Conservation (phyloP, 345 rosid genomes). For the Eucalyptus dawsonii region DNA sequence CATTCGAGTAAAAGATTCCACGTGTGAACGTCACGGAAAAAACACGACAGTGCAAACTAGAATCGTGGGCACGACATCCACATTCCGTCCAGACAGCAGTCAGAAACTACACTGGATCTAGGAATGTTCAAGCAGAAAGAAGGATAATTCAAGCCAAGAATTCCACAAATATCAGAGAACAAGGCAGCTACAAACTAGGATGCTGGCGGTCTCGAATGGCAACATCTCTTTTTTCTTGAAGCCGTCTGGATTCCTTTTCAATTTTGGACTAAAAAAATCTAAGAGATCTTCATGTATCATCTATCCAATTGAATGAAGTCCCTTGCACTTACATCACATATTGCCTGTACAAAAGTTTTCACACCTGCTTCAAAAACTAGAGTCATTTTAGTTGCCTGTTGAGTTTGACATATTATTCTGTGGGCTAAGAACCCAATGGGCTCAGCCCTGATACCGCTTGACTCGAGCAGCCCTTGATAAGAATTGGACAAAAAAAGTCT, state of each 20-base stretch:
- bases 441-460: neutral
- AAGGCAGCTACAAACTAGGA: neutral
- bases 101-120: neutral
- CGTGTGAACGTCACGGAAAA: accelerated
- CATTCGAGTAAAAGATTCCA: neutral
- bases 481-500: neutral
- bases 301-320: neutral
- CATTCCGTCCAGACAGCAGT: neutral
- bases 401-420: neutral
- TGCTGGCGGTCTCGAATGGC: neutral
- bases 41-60: neutral
- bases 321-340: neutral
- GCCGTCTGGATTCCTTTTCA: neutral
- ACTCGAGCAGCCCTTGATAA: neutral
- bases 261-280: neutral
- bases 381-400: neutral
- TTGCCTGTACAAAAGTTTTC: neutral
- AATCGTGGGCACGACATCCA: neutral
- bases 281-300: neutral
- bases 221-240: neutral
- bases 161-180: neutral
- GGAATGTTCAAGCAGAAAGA: neutral
- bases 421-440: neutral
- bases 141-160: neutral
- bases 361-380: neutral